A percentile compares a stretch with the other conserved stretches of the same genome.
phyloP scores from a whole-genome alignment of 257 asterid species.

The Gentiana straminea region DNA sequence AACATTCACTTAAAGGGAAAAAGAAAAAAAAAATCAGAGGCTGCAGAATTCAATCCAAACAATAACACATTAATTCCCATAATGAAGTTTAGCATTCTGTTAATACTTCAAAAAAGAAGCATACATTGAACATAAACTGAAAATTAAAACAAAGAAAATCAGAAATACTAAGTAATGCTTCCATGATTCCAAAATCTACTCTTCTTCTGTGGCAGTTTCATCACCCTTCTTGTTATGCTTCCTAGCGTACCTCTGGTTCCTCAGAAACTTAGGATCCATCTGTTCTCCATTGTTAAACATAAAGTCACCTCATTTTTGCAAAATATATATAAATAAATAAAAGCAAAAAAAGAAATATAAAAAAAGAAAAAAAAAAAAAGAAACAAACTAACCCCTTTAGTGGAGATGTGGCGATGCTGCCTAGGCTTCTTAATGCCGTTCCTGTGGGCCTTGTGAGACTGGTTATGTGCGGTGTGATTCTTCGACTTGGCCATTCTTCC shows the following conservation, averaged over 20 bases:
- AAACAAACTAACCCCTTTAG: constrained; percentile 58
- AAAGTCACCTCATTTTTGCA: too few species aligned
- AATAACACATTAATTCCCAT: not conserved
- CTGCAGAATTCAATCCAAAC: not conserved
- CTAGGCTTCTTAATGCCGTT: constrained; percentile 89
- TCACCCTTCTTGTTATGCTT: constrained; percentile 63
- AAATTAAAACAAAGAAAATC: not conserved
- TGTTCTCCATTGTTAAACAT: constrained; percentile 1
- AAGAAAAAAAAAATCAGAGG: not conserved
- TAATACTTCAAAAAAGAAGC: not conserved
- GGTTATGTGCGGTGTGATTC: constrained; percentile 94
- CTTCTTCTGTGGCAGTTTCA: constrained; percentile 40
- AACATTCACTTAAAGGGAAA: too few species aligned
- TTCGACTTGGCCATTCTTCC: constrained; percentile 73
- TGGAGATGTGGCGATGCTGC: constrained; percentile 62
- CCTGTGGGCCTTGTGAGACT: constrained; percentile 76
- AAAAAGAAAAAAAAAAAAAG: not conserved
- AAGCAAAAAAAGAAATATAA: not conserved
- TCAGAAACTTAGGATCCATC: constrained; percentile 94
- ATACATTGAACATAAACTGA: not conserved
- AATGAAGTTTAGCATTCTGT: not conserved
- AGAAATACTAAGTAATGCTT: constrained; percentile 1
- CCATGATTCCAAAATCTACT: constrained; percentile 23
- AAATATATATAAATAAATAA: not conserved
- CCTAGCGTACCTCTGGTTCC: constrained; percentile 97